Base-by-base conservation (phyloP, 2,329 filamentous ascomycete species). In the Aureobasidium sp. region DNA sequence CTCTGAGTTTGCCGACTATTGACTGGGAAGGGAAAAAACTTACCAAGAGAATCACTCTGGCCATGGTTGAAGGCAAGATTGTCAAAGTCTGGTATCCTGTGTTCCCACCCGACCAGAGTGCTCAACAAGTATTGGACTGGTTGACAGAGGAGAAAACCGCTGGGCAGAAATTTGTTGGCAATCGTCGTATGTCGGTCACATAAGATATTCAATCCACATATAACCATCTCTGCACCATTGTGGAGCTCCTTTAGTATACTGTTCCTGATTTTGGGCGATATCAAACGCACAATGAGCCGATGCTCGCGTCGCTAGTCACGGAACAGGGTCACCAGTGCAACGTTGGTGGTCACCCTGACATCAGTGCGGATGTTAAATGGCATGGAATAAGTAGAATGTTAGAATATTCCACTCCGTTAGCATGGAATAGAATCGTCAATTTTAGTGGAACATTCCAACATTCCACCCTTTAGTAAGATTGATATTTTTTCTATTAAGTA, bases 81-180 rank as follows among this genome's bases (percentile, higher is more conserved):
- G 64, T 72, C 48, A 74, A 73, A 64, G 71, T 75, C 19, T 77
- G 72, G 69, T 78, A 77, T 70, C 75, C 74, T n/a, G 74, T 77
- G 8, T 75, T 77, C 65, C 73, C 75, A 54, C 73, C 76, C 17
- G 70, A 76, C 64, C 66, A 70, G 62, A 77, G 72, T 64, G 75
- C 75, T 11, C 70, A 70, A 62, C 70, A 75, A 61, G 70, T 76
- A 39, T 65, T 74, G 58, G 67, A 68, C 63, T 78, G 67, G 68
- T 63, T 67, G 44, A 24, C 22, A 6, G n/a, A 60, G 17, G 57
- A 31, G 9, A 37, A 35, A 17, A 33, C 40, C 15, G 7, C n/a
- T 19, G 39, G 9, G 1, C 40, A 33, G 40, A 57, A 57, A 11
- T 45, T 44, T 39, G 37, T 6, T 5, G 53, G 53, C 12, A 57